Percentiles rank a stretch among this genome's conserved stretches.
These are phyloP conservation scores for Cucumis hystrix DNA, from an alignment of 306 rosid species.

Conservation along the genomic window DNA sequence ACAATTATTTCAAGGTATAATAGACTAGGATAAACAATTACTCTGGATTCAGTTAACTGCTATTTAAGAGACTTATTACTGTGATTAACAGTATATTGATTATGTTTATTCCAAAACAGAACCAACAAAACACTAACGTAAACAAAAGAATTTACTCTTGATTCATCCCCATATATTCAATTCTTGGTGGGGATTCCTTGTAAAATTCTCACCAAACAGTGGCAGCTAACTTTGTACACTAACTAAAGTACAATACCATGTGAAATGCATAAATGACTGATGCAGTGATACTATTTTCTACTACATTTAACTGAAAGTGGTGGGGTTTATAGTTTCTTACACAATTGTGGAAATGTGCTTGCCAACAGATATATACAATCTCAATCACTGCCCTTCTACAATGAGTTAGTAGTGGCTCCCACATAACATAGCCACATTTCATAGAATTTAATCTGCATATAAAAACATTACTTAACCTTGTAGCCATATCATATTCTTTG, in stretches of 20 bases:
- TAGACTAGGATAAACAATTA: too few relatives aligned
- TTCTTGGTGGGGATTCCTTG: neutral
- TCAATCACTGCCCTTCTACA: neutral
- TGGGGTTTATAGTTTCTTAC: neutral
- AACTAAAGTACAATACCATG: neutral
- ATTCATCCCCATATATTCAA: neutral
- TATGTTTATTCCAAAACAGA: neutral
- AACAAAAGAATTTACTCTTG: neutral
- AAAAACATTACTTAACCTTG: neutral
- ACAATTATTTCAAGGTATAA: too few relatives aligned
- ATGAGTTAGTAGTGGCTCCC: neutral
- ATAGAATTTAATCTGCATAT: neutral
- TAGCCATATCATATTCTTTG: neutral
- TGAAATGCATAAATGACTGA: neutral
- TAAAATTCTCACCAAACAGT: neutral
- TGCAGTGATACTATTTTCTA: neutral
- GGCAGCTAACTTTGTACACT: neutral
- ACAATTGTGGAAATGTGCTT: neutral
- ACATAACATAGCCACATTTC: neutral
- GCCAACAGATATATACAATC: neutral
- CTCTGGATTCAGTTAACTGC: neutral
- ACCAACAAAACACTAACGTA: neutral
- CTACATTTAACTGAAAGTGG: neutral
- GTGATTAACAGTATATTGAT: neutral
- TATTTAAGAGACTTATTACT: neutral